Evolutionary conservation across 257 asterid species (phyloP).

Genomic region (Haberlea rhodopensis): DNA sequence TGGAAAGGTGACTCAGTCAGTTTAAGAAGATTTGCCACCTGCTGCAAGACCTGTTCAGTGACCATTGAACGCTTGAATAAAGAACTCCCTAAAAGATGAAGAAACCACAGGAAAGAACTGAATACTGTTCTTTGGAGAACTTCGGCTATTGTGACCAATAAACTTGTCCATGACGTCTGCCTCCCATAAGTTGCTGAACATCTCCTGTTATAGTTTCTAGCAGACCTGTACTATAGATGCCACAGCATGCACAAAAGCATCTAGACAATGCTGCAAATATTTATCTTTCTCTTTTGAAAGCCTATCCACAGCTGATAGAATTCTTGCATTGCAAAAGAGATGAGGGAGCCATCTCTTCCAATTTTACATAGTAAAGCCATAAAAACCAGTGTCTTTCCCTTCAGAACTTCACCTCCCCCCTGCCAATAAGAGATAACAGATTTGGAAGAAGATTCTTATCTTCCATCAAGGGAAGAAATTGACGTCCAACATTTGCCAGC

Average conservation of each 20-base stretch:
- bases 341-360: conserved; percentile 74
- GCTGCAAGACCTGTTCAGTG: conserved; percentile 68
- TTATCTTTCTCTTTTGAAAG: conserved; percentile 80
- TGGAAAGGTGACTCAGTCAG: conserved; percentile 77
- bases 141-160: conserved; percentile 52
- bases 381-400: conserved; percentile 81
- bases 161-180: conserved; percentile 71
- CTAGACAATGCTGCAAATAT: conserved; percentile 64
- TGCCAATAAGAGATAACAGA: conserved; percentile 72
- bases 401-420: conserved; percentile 83
- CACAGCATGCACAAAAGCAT: conserved; percentile 63
- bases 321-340: conserved; percentile 82
- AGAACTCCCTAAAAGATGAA: conserved; percentile 87
- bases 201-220: conserved; percentile 74
- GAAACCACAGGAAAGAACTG: conserved; percentile 87
- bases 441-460: conserved; percentile 74
- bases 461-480: conserved; percentile 71
- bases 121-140: conserved; percentile 67
- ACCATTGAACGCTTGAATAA: conserved; percentile 71
- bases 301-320: conserved; percentile 81
- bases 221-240: conserved; percentile 75
- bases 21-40: conserved; percentile 76
- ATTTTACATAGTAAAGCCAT: conserved; percentile 87
- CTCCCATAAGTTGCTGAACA: conserved; percentile 80
- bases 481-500: conserved; percentile 61